Evolutionary conservation across 75 land plant genomes (phyloP).

Genomic region (Picea glauca): DNA sequence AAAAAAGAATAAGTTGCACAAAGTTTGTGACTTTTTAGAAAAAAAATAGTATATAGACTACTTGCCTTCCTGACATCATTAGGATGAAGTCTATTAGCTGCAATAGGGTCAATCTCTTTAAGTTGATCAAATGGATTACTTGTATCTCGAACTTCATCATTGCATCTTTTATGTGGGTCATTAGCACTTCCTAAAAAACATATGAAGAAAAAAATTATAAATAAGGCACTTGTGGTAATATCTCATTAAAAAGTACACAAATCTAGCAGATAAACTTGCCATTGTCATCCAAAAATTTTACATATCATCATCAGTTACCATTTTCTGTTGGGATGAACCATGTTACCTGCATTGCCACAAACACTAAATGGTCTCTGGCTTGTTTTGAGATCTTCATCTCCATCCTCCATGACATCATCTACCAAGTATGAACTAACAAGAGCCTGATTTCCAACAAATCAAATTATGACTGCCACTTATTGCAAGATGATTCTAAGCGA

Average conservation of each 20-base stretch:
- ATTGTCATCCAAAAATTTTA: background rate
- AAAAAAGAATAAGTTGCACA: background rate
- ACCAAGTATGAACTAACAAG: conserved; percentile 59
- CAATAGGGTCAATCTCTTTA: conserved; percentile 56
- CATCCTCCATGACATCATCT: conserved; percentile 48
- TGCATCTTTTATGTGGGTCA: background rate
- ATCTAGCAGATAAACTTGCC: background rate
- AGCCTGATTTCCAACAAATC: conserved; percentile 28
- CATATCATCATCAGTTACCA: background rate
- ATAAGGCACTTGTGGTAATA: background rate
- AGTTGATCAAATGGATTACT: conserved; percentile 27
- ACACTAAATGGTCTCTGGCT: background rate
- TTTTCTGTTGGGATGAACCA: background rate
- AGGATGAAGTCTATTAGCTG: conserved; percentile 75
- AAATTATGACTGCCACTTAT: no score
- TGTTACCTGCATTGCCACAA: background rate
- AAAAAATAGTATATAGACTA: background rate
- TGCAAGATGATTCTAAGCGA: background rate
- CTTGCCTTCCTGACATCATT: conserved; percentile 63
- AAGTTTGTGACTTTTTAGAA: background rate
- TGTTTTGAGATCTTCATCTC: conserved; percentile 14
- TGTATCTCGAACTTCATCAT: background rate
- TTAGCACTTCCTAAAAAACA: conserved; percentile 5
- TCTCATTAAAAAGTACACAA: background rate
- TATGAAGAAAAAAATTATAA: background rate